Evolutionary conservation across 805 yeast genomes (phyloP).

Genomic region (Ogataea polymorpha): DNA sequence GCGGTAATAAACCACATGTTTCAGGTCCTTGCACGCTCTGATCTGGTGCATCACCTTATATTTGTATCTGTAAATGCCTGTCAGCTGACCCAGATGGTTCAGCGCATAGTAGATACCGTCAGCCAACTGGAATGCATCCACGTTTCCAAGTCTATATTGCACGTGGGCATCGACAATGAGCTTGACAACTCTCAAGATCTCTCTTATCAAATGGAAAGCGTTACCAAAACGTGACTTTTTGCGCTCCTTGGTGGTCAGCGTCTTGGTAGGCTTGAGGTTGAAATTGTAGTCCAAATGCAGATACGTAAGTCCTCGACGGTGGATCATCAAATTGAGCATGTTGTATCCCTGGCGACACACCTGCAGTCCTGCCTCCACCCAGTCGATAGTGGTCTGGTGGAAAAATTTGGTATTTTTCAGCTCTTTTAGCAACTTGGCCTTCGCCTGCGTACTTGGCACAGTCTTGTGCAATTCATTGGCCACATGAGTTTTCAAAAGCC

Average conservation of each 20-base stretch:
- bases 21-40: constrained; percentile 90
- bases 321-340: constrained; percentile 86
- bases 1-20: constrained; percentile 82
- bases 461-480: constrained; percentile 63
- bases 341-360: constrained; percentile 91
- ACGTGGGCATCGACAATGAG: constrained; percentile 91
- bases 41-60: constrained; percentile 98
- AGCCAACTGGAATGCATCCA: constrained; percentile 90
- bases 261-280: constrained; percentile 93
- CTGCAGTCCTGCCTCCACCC: constrained; percentile 98
- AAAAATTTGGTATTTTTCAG: constrained; percentile 81
- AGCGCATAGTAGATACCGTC: constrained; percentile 90
- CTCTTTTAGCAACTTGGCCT: constrained; percentile 57
- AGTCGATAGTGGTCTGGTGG: constrained; percentile 87
- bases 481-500: constrained; percentile 73
- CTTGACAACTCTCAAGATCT: constrained; percentile 78
- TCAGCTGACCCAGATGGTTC: constrained; percentile 91
- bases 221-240: constrained; percentile 94
- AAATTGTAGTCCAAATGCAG: constrained; percentile 93
- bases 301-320: constrained; percentile 86
- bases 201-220: constrained; percentile 92
- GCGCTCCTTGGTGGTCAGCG: constrained; percentile 93
- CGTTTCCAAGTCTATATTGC: constrained; percentile 83
- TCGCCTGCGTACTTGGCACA: constrained; percentile 41
- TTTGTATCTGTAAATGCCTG: constrained; percentile 95